Evolutionary conservation across 257 asterid species (phyloP).

Genomic region (Solanum habrochaites): DNA sequence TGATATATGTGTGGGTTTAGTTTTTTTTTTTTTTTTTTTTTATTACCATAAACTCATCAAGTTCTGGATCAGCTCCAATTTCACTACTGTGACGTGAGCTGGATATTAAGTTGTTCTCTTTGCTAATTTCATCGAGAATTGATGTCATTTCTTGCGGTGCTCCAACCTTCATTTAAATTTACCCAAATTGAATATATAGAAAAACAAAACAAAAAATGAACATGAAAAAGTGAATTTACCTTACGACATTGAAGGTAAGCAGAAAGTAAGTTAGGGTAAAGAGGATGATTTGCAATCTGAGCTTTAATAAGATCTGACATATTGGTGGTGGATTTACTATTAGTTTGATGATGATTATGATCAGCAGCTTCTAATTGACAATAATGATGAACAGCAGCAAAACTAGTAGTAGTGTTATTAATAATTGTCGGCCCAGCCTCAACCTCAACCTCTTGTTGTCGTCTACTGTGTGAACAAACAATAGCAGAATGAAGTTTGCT

Average conservation of each 20-base stretch:
- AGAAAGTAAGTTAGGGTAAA: conserved; percentile 58
- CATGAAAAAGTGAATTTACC: conserved; percentile 8
- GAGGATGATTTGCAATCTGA: conserved; percentile 81
- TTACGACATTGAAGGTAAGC: conserved; percentile 67
- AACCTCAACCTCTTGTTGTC: not conserved
- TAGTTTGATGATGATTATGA: not conserved
- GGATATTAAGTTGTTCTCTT: conserved; percentile 16
- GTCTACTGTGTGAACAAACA: conserved; percentile 10
- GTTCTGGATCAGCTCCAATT: conserved; percentile 66
- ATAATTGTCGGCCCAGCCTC: not conserved
- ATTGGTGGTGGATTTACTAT: not conserved
- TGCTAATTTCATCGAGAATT: conserved; percentile 60
- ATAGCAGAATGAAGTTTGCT: conserved; percentile 33
- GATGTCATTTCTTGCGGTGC: conserved; percentile 63
- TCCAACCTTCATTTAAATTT: conserved; percentile 38
- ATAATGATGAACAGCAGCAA: not conserved
- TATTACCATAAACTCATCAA: conserved; percentile 72
- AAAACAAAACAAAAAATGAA: no score
- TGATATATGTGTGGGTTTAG: not conserved
- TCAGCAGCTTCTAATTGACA: not conserved
- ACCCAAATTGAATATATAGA: not conserved
- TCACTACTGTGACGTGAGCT: conserved; percentile 1
- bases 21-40: not conserved
- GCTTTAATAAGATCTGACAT: conserved; percentile 49
- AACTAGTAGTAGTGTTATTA: not conserved